These are phyloP conservation scores for Trichoderma lentiforme DNA, from an alignment of 2,329 filamentous ascomycete genomes.

Conservation along the genomic window DNA sequence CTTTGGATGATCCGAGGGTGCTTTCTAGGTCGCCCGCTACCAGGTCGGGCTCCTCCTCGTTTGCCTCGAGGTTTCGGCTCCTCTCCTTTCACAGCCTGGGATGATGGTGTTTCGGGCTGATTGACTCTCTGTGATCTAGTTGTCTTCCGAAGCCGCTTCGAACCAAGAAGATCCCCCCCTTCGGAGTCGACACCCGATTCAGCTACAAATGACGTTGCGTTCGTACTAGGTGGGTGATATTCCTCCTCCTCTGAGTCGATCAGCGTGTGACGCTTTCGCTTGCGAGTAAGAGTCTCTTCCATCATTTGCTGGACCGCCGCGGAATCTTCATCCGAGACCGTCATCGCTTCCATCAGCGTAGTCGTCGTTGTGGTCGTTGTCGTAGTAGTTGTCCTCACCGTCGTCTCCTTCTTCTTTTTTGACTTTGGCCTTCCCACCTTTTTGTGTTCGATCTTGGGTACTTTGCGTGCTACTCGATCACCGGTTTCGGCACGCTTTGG, in stretches of 20 bases:
- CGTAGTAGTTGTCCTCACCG: conserved; percentile 7
- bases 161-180: conserved; percentile 18
- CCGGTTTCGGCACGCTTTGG: conserved; percentile 20
- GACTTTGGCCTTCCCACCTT: conserved; percentile 22
- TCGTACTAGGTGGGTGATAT: conserved; percentile 28
- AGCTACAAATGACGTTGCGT: conserved; percentile 23
- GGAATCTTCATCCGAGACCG: conserved; percentile 12
- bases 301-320: background rate
- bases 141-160: conserved; percentile 29
- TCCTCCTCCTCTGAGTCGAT: conserved; percentile 32
- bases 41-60: conserved; percentile 37
- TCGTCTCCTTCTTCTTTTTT: conserved; percentile 11
- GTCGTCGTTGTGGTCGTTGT: conserved; percentile 17
- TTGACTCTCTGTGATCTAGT: conserved; percentile 21
- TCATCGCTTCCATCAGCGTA: background rate
- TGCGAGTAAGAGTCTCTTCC: conserved; percentile 21
- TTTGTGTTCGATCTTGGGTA: conserved; percentile 25
- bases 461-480: conserved; percentile 26
- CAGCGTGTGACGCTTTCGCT: conserved; percentile 29
- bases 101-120: conserved; percentile 16
- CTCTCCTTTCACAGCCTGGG: conserved; percentile 23
- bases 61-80: conserved; percentile 34
- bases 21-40: conserved; percentile 40
- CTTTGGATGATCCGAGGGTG: conserved; percentile 28
- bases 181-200: conserved; percentile 28